phyloP scores from a whole-genome alignment of 257 asterid species.

The Ajuga chamaepitys region DNA sequence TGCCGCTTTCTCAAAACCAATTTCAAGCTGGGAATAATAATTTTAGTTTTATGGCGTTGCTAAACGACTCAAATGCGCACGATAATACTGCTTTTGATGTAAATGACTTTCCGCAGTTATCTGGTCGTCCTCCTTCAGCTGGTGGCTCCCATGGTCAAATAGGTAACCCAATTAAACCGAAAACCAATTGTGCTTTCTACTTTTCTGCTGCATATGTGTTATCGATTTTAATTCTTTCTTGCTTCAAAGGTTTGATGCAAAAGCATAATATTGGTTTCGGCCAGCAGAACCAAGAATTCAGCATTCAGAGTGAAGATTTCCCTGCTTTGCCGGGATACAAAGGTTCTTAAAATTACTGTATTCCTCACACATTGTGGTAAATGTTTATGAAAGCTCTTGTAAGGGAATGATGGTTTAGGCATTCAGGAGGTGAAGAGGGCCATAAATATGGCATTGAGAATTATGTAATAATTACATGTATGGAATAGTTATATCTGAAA shows the following conservation, averaged over 20 bases:
- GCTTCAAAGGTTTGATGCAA: constrained; percentile 60
- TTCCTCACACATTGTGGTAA: not conserved
- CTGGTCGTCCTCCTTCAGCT: constrained; percentile 69
- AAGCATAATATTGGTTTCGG: constrained; percentile 64
- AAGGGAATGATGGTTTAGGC: not conserved
- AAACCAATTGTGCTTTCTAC: not conserved
- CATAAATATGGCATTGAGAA: not conserved
- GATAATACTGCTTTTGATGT: constrained; percentile 67
- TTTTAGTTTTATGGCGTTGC: constrained; percentile 53
- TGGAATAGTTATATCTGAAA: not conserved
- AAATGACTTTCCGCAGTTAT: constrained; percentile 84
- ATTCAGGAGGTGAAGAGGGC: not conserved
- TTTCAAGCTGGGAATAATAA: constrained; percentile 61
- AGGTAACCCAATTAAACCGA: constrained; percentile 30
- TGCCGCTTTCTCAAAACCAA: constrained; percentile 73
- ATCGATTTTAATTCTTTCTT: constrained; percentile 4
- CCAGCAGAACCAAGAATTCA: constrained; percentile 91
- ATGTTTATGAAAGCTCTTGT: not conserved
- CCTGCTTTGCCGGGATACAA: constrained; percentile 91
- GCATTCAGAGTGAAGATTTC: constrained; percentile 96
- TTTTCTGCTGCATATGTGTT: constrained; percentile 5
- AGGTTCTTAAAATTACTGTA: constrained; percentile 40
- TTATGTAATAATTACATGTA: not conserved
- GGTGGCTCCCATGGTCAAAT: constrained; percentile 84
- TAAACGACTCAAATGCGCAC: constrained; percentile 59